phyloP scores from a whole-genome alignment of 257 asterid species.

The Solanum corneliomulleri region DNA sequence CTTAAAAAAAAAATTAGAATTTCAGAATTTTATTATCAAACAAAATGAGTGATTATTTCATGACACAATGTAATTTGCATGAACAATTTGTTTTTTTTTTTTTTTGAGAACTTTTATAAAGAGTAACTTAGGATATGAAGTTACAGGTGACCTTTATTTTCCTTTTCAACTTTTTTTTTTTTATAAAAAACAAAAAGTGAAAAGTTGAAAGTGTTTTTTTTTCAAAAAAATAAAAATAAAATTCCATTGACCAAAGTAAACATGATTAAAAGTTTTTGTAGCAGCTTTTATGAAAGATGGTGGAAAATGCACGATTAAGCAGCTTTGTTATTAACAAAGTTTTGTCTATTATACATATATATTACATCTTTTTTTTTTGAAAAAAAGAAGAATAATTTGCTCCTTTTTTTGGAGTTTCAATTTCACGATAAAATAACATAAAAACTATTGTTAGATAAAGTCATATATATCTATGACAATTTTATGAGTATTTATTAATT shows the following conservation, averaged over 20 bases:
- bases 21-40: too few species aligned
- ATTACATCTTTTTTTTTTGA: background rate
- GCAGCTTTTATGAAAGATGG: slow-evolving; percentile 14
- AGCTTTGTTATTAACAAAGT: slow-evolving; percentile 3
- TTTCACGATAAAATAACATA: background rate
- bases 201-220: slow-evolving; percentile 1
- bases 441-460: background rate
- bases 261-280: slow-evolving; percentile 9
- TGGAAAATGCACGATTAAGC: slow-evolving; percentile 1
- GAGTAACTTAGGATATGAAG: background rate
- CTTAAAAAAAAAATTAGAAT: too few species aligned
- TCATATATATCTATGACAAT: background rate
- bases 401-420: background rate
- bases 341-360: background rate
- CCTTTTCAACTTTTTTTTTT: background rate
- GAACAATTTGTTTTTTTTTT: background rate
- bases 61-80: slow-evolving; percentile 8
- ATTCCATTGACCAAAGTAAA: slow-evolving; percentile 19
- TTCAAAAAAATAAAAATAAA: background rate
- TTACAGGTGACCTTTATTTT: slow-evolving; percentile 14
- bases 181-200: background rate
- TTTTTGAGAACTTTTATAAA: background rate
- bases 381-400: background rate
- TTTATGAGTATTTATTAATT: background rate
- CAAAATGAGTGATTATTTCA: background rate